Conservation (phyloP, 306 rosid species). For the Corylus heterophylla region DNA sequence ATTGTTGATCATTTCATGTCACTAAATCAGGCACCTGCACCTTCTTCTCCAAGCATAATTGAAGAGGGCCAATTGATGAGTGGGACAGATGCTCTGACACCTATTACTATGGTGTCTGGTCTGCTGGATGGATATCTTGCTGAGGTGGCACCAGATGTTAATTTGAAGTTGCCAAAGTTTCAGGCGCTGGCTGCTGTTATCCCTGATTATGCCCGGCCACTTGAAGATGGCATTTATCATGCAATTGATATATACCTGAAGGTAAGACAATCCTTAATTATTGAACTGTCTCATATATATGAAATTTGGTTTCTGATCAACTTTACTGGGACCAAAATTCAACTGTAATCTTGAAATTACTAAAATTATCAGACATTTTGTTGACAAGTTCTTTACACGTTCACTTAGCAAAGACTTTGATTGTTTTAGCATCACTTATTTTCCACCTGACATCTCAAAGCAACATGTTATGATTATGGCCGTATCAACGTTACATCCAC, state of each 20-base stretch:
- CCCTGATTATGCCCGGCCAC: slow-evolving; percentile 75
- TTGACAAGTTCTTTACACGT: not conserved
- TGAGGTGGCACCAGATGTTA: slow-evolving; percentile 88
- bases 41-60: slow-evolving; percentile 54
- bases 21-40: slow-evolving; percentile 36
- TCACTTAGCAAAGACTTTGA: not conserved
- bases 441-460: not conserved
- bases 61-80: slow-evolving; percentile 55
- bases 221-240: slow-evolving; percentile 83
- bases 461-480: too few relatives aligned
- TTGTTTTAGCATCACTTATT: not conserved
- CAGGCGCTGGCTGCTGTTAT: slow-evolving; percentile 72
- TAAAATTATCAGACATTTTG: not conserved
- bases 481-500: not conserved
- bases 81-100: slow-evolving; percentile 42
- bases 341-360: not conserved
- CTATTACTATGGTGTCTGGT: slow-evolving; percentile 70
- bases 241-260: slow-evolving; percentile 86
- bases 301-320: not conserved
- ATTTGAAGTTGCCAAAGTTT: slow-evolving; percentile 65
- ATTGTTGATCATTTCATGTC: slow-evolving; percentile 85
- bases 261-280: slow-evolving; percentile 41
- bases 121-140: slow-evolving; percentile 81
- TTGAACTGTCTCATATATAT: not conserved
- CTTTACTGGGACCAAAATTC: not conserved